Conservation (phyloP, 495 filamentous ascomycete species). For the Aeminium ludgeri region DNA sequence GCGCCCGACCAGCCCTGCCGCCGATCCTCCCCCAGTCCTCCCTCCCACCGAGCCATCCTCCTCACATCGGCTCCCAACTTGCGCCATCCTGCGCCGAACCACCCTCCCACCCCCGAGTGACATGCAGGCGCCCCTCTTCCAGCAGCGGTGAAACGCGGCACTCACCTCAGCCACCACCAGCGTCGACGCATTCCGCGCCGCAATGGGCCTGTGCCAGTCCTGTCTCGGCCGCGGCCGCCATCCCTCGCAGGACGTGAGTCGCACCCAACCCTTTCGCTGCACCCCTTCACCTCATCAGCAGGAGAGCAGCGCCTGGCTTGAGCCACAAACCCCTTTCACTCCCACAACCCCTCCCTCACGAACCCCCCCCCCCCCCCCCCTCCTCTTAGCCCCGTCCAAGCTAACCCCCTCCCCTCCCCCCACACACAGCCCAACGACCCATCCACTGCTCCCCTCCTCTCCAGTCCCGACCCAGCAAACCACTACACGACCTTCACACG, state of each 20-base stretch:
- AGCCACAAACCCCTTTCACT: constrained; percentile 21
- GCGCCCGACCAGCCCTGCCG: no score
- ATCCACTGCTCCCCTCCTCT: background rate
- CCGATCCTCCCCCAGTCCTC: no score
- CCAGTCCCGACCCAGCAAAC: no score
- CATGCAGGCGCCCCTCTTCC: background rate
- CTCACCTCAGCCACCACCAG: no score
- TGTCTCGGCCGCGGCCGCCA: constrained; percentile 23
- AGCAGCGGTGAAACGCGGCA: no score
- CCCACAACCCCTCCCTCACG: constrained; percentile 19
- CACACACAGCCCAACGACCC: constrained; percentile 18
- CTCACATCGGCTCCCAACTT: no score
- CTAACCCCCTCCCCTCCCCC: no score
- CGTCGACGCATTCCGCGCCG: no score
- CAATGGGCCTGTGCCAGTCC: constrained; percentile 26
- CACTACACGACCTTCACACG: no score
- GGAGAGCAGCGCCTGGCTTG: background rate
- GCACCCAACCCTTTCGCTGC: background rate
- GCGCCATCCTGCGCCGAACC: no score
- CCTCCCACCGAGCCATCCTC: background rate
- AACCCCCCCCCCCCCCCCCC: no score
- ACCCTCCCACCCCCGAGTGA: background rate
- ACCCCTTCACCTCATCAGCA: background rate
- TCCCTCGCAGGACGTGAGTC: constrained; percentile 22
- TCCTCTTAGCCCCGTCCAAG: no score